These are phyloP conservation scores for Collariella sp. DNA, from an alignment of 495 filamentous ascomycete genomes.

Conservation along the genomic window DNA sequence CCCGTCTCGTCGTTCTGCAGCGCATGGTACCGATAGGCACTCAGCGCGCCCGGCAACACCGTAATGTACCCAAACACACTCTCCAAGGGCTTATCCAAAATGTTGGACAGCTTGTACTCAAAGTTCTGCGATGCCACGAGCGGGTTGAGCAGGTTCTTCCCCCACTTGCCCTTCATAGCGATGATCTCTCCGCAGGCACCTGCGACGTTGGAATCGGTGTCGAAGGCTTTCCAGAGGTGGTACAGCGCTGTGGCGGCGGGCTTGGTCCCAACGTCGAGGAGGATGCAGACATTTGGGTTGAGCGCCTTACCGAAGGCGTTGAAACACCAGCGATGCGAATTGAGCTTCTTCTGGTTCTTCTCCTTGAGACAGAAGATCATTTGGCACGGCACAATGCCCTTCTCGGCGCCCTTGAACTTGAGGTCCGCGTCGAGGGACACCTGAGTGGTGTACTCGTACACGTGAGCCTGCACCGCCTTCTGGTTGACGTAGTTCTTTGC, in stretches of 20 bases:
- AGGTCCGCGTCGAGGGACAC: constrained; percentile 90
- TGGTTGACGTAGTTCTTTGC: constrained; percentile 97
- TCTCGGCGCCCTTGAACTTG: constrained; percentile 98
- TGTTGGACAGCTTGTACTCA: constrained; percentile 99
- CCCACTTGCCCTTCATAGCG: constrained; percentile 81
- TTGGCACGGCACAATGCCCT: constrained; percentile 97
- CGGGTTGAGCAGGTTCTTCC: constrained; percentile 80
- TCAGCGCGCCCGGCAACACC: constrained; percentile 87
- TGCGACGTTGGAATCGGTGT: constrained; percentile 91
- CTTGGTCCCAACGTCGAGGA: constrained; percentile 92
- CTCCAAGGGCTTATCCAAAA: constrained; percentile 94
- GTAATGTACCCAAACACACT: constrained; percentile 98
- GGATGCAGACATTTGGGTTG: constrained; percentile 91
- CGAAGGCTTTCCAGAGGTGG: constrained; percentile 98
- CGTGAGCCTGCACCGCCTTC: constrained; percentile 74
- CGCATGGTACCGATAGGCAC: constrained; percentile 93
- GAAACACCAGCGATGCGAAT: constrained; percentile 99
- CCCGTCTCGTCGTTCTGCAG: constrained; percentile 95
- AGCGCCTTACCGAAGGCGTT: constrained; percentile 92
- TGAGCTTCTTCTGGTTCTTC: constrained; percentile 95
- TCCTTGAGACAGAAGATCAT: constrained; percentile 99
- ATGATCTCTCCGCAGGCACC: constrained; percentile 97
- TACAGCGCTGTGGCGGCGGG: constrained; percentile 84
- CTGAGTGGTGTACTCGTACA: constrained; percentile 98
- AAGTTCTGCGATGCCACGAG: constrained; percentile 97